Percentiles rank a stretch among this genome's conserved stretches.
Conservation (phyloP, 2,329 filamentous ascomycete genomes). For the Tolypocladium cylindrosporum region DNA sequence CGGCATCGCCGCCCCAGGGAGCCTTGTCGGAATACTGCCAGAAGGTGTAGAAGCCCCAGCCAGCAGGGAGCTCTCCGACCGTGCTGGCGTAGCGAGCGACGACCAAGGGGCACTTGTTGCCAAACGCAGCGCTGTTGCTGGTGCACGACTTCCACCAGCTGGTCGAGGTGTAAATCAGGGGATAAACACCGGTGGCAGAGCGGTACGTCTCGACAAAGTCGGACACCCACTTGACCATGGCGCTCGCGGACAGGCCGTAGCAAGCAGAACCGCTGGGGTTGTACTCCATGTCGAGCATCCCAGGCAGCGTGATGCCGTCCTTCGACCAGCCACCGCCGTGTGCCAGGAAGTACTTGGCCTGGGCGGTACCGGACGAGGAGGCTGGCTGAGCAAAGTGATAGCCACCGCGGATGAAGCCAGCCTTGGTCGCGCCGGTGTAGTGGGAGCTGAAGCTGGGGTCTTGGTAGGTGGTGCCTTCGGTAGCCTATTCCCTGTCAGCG, state of each 20-base stretch:
- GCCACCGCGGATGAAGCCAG: conserved; percentile 42
- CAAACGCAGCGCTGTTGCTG: conserved; percentile 23
- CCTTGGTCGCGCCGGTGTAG: conserved; percentile 29
- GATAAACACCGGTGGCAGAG: conserved; percentile 9
- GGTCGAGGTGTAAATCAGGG: conserved; percentile 41
- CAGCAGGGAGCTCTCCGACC: conserved; percentile 34
- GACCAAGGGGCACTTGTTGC: conserved; percentile 30
- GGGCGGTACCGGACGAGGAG: conserved; percentile 32
- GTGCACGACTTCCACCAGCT: conserved; percentile 46
- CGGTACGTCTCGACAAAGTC: conserved; percentile 43
- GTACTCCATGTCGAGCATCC: conserved; percentile 46
- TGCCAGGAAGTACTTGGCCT: conserved; percentile 41
- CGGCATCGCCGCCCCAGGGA: conserved; percentile 10
- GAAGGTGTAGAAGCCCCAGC: conserved; percentile 42
- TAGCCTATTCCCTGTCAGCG: conserved; percentile 26
- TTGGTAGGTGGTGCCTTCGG: conserved; percentile 37
- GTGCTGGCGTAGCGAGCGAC: conserved; percentile 33
- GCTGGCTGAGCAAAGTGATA: conserved; percentile 39
- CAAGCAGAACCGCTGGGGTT: conserved; percentile 22
- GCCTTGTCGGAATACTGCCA: conserved; percentile 22
- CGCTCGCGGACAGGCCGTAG: conserved; percentile 32
- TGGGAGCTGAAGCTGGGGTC: conserved; percentile 36
- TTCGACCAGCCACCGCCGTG: conserved; percentile 44
- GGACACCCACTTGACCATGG: conserved; percentile 41
- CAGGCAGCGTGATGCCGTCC: conserved; percentile 44